Base-by-base conservation (phyloP, 225 moss, liverwort and hornwort genomes). In the Sphagnum contortum region DNA sequence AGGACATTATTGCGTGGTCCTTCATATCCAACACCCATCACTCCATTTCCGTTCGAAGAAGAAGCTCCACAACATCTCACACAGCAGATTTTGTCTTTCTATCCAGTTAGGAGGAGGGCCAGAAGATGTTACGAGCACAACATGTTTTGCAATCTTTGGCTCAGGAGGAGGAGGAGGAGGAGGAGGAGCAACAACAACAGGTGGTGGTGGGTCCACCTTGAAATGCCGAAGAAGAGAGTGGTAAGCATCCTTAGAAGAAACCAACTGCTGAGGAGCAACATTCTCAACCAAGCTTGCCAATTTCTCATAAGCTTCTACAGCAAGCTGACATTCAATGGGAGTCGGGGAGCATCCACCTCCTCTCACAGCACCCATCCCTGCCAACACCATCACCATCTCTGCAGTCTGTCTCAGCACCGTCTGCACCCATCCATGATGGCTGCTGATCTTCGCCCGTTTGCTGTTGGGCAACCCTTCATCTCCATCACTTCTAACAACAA, bases 311-410 rank as follows among this genome's bases (percentile, higher is more conserved):
- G 90, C 83, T 9, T 82, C 70, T 2, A 73, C 74, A 64, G 90
- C 92, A 68, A 92, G 72, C 48, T 87, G 79, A 57, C 73, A 78
- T 81, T 95, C 92, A 55, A 84, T 59, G 55, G 59, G 55, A 47
- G 79, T 88, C 10, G 88, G 79, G 29, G 69, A 70, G 29, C 29
- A 29, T 76, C 75, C 68, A 11, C 92, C 92, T 45, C 82, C 88
- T 80, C 88, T 86, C 76, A 92, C 74, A 59, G 73, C 68, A 44
- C 82, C 80, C 74, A 95, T 84, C 3, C 88, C 90, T 6, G 88
- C 81, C 55, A 95, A 80, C 12, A 95, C 84, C 66, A 92, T 76
- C 5, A 95, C 73, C 56, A 90, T 85, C 65, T 95, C 95, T 8
- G 92, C 84, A 3, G 87, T 80, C 62, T 83, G 86, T 64, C 67